Conservation (phyloP, 2,329 filamentous ascomycete genomes). For the Ophiostoma angusticollis region DNA sequence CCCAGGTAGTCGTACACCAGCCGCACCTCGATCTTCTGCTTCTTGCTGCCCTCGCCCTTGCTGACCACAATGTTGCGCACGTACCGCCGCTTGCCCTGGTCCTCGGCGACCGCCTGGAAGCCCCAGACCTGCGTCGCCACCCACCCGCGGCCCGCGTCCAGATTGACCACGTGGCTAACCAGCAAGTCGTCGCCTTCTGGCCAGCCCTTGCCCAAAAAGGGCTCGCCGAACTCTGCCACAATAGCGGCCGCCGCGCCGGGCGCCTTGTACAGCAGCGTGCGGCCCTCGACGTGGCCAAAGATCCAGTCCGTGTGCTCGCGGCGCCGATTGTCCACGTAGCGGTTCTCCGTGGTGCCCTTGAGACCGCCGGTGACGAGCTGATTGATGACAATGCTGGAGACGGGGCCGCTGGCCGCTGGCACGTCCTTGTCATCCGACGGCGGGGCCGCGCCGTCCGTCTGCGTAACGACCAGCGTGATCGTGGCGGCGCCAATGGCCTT, state of each 20-base stretch:
- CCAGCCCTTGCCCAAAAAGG: conserved; percentile 31
- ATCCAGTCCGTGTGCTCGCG: conserved; percentile 65
- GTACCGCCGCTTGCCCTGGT: conserved; percentile 38
- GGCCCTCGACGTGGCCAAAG: conserved; percentile 59
- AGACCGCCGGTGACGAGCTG: conserved; percentile 61
- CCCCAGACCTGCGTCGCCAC: conserved; percentile 47
- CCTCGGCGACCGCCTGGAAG: conserved; percentile 34
- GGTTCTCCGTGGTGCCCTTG: conserved; percentile 46
- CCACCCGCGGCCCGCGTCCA: conserved; percentile 39
- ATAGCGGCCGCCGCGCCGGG: conserved; percentile 28
- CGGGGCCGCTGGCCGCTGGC: conserved; percentile 7
- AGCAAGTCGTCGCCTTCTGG: conserved; percentile 51
- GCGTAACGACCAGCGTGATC: conserved; percentile 50
- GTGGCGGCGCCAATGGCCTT: conserved; percentile 58
- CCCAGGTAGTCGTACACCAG: conserved; percentile 43
- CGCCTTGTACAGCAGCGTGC: conserved; percentile 33
- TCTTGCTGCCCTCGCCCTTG: conserved; percentile 26
- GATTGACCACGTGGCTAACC: conserved; percentile 47
- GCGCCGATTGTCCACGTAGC: conserved; percentile 35
- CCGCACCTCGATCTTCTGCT: conserved; percentile 34
- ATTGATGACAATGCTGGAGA: conserved; percentile 56
- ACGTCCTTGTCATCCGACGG: conserved; percentile 21
- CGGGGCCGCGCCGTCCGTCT: conserved; percentile 34
- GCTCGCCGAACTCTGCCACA: conserved; percentile 41
- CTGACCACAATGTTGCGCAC: conserved; percentile 39